Conservation (phyloP, 305 asterid species). For the Caryopteris hybrid region DNA sequence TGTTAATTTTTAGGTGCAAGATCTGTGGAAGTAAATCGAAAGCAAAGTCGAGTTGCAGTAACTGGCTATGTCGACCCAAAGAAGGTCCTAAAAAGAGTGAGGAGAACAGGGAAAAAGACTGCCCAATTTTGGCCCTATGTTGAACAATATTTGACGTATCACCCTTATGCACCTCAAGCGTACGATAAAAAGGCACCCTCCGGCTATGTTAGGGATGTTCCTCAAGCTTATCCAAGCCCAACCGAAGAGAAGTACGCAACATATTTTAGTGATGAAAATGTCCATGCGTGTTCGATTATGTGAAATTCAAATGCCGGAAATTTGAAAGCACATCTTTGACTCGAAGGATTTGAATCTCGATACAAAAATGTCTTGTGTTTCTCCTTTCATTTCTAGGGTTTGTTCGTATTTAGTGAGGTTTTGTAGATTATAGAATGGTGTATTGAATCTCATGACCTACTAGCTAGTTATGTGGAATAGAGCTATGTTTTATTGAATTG, state of each 20-base stretch:
- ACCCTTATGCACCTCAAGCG: constrained; percentile 66
- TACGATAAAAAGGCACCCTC: constrained; percentile 81
- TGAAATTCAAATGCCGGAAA: not conserved
- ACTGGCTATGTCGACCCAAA: constrained; percentile 49
- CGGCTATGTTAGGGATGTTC: constrained; percentile 58
- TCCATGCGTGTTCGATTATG: constrained; percentile 67
- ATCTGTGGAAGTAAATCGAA: constrained; percentile 53
- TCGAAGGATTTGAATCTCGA: too few species aligned
- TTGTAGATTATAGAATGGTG: not conserved
- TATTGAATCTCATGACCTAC: too few species aligned
- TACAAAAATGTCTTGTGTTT: too few species aligned
- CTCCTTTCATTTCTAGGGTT: too few species aligned
- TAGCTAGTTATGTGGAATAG: not conserved
- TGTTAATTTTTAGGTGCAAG: constrained; percentile 38
- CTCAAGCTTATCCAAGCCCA: constrained; percentile 47
- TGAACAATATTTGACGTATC: constrained; percentile 42
- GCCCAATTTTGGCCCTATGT: constrained; percentile 82
- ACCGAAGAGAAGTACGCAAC: constrained; percentile 35
- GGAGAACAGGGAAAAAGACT: constrained; percentile 48
- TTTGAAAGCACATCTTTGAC: too few species aligned
- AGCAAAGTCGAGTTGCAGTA: constrained; percentile 56
- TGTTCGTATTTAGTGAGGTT: too few species aligned
- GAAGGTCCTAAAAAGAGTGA: constrained; percentile 48
- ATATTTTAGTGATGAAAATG: constrained; percentile 68
- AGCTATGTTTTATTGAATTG: too few species aligned